Evolutionary conservation across 2,329 filamentous ascomycete species (phyloP).

Genomic region (Calonectria pteridis): DNA sequence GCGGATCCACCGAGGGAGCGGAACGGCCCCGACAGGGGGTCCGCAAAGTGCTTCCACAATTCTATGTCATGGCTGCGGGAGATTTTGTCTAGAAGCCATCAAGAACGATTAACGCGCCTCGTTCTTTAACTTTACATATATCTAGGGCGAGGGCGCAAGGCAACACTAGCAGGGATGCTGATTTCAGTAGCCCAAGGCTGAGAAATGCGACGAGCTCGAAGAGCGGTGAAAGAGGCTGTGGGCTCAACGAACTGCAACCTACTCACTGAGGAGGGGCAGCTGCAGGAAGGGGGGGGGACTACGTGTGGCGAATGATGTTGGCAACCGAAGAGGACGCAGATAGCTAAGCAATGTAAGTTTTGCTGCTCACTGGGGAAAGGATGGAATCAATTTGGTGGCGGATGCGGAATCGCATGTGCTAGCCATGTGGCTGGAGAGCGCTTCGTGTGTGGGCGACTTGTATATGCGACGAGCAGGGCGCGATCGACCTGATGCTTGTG

Average conservation of each 20-base stretch:
- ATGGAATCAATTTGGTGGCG: background rate
- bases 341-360: background rate
- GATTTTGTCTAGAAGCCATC: constrained; percentile 17
- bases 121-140: background rate
- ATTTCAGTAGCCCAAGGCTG: constrained; percentile 17
- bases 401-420: background rate
- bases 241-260: constrained; percentile 3
- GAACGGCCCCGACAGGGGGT: constrained; percentile 22
- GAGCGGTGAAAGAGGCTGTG: constrained; percentile 27
- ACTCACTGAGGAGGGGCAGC: constrained; percentile 11
- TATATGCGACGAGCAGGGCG: background rate
- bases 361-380: background rate
- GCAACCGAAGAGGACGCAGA: background rate
- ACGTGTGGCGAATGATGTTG: constrained; percentile 9
- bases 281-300: constrained; percentile 17
- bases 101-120: constrained; percentile 17
- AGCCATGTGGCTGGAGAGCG: background rate
- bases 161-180: constrained; percentile 20
- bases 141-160: constrained; percentile 15
- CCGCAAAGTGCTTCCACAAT: constrained; percentile 14
- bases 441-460: background rate
- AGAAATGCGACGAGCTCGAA: constrained; percentile 26
- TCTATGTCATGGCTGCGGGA: constrained; percentile 8
- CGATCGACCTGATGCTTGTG: background rate
- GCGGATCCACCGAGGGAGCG: constrained; percentile 22